Percentiles rank a stretch among this genome's conserved stretches.
Evolutionary conservation across 1,139 yeast genomes (phyloP).

Genomic region (Yamadazyma conglobata): DNA sequence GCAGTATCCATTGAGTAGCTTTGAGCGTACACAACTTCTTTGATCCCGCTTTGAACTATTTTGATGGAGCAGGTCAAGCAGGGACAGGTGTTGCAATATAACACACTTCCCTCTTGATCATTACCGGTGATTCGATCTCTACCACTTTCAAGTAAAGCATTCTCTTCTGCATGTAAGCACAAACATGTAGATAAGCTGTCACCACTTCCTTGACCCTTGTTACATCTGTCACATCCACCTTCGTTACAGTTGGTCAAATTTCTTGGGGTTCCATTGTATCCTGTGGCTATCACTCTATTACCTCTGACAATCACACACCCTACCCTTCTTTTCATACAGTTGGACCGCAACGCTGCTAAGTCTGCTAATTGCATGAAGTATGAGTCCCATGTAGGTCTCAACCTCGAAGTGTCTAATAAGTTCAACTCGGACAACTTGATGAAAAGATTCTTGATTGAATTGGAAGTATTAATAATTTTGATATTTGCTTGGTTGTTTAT

Average conservation of each 20-base stretch:
- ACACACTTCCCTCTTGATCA: slow-evolving; percentile 43
- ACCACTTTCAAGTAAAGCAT: slow-evolving; percentile 92
- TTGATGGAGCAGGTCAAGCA: slow-evolving; percentile 94
- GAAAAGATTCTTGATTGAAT: slow-evolving; percentile 45
- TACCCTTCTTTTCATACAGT: slow-evolving; percentile 95
- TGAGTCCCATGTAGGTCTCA: slow-evolving; percentile 94
- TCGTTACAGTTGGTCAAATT: slow-evolving; percentile 85
- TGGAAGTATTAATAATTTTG: slow-evolving; percentile 58
- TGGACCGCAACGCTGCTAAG: slow-evolving; percentile 86
- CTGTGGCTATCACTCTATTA: slow-evolving; percentile 87
- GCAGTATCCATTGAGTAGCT: slow-evolving; percentile 86
- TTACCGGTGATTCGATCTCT: slow-evolving; percentile 60
- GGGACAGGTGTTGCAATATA: slow-evolving; percentile 96
- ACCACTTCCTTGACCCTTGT: slow-evolving; percentile 63
- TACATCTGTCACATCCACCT: slow-evolving; percentile 93
- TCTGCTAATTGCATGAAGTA: slow-evolving; percentile 93
- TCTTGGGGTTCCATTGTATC: slow-evolving; percentile 96
- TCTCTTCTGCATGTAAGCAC: slow-evolving; percentile 96
- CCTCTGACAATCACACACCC: slow-evolving; percentile 93
- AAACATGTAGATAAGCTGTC: slow-evolving; percentile 71
- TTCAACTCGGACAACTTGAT: slow-evolving; percentile 52
- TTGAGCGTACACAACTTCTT: slow-evolving; percentile 91
- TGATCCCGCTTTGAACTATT: slow-evolving; percentile 88
- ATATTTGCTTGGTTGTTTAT: slow-evolving; percentile 58
- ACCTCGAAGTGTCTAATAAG: slow-evolving; percentile 54